Base-by-base conservation (phyloP, 805 yeast species). In the Myxozyma lipomycoides region DNA sequence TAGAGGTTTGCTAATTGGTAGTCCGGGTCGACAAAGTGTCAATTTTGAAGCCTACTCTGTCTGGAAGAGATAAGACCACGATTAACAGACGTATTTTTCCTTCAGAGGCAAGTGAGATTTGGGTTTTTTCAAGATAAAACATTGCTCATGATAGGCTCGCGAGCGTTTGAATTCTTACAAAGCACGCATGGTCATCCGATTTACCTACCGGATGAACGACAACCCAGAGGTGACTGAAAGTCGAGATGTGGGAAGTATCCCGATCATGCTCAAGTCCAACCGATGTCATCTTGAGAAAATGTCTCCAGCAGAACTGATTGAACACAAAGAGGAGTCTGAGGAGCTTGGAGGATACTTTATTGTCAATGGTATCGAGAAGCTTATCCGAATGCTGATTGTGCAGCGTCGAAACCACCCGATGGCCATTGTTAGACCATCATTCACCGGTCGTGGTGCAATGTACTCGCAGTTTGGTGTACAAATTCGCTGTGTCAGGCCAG, bases 341-440 rank as follows among this genome's bases (percentile, higher is more conserved):
- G 98, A 93, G 67, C 73, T 89, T 55, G 98, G 98, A 58, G 98
- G 98, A 36, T 93, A 93, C 69, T 93, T 93, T 69, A 79, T 89
- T 61, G 90, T 91, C 55, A 91, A 91, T 67, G 98, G 98, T 75
- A 90, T 91, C 61, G 98, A 93, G 70, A 93, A 93, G 71, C 76
- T 93, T 63, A 81, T 93, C 63, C 86, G 98, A 73, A 88, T 93
- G 98, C 80, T 93, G 69, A 88, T 93, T 74, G 97, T 93, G 18
- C 98, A 91, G 72, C 83, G 98, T 69, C 80, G 98, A 70, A 93
- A 93, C 68, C 97, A 90, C 67, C 95, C 98, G 22, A 88, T 93
- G 96, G 98, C 98, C 10, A 81, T 93, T 63, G 84, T 89, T 52
- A 87, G 98, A 73, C 95, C 96, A 30, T 86, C 95, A 9, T 93